Base-by-base conservation (phyloP, 139 green algal genomes). In the Medakamo hakoo region DNA sequence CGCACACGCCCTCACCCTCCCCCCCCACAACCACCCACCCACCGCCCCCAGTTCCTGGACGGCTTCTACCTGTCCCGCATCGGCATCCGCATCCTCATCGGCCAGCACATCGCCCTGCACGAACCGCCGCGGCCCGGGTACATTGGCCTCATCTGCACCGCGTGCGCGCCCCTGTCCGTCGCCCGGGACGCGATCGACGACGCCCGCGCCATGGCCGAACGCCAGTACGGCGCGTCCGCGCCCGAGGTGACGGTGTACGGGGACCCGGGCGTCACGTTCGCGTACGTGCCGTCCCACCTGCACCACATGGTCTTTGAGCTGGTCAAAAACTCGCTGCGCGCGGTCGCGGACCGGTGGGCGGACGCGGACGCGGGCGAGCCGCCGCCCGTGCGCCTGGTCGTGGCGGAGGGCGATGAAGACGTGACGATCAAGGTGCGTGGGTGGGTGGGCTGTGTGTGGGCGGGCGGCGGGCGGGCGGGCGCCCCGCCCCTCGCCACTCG, bases 1-100 rank as follows among this genome's bases (percentile, higher is more conserved):
- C n/a, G n/a, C n/a, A n/a, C n/a, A n/a, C n/a, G n/a, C n/a, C n/a
- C n/a, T n/a, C n/a, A n/a, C n/a, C n/a, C n/a, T n/a, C n/a, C n/a
- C n/a, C n/a, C n/a, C n/a, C n/a, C n/a, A n/a, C n/a, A n/a, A n/a
- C n/a, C n/a, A n/a, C n/a, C n/a, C n/a, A n/a, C n/a, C n/a, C n/a
- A n/a, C n/a, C n/a, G n/a, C n/a, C n/a, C n/a, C n/a, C 83, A 93
- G 65, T 98, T 99, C 71, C 66, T 99, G 31, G 93, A 99, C 71
- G 82, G 85, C 62, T 95, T 99, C 73, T 99, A 97, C 80, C 82
- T 98, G 61, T 90, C 74, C 31, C 85, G 93, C 52, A 98, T 99
- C 49, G 93, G 92, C 61, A 97, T 99, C 59, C 91, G 93, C 61
- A 96, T 98, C 70, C 82, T 99, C 16, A 99, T 99, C 49, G 86